Evolutionary conservation across 768 basidiomycete species (phyloP).

Genomic region (Pleurotus cornucopiae): DNA sequence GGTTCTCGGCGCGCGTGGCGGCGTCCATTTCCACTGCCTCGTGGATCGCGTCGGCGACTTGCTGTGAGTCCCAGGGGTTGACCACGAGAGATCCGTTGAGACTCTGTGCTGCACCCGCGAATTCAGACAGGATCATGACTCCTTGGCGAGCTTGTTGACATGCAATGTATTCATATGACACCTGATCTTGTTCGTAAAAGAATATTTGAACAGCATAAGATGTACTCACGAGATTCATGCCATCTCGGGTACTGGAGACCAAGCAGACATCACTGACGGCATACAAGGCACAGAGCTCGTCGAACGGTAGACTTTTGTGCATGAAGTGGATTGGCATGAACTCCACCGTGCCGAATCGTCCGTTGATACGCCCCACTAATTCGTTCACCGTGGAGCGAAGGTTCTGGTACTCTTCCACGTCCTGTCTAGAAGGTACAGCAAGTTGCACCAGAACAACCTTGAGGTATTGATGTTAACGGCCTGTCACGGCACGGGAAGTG

Average conservation of each 20-base stretch:
- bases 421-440: conserved; percentile 95
- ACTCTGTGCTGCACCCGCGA: conserved; percentile 95
- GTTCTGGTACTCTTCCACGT: conserved; percentile 99
- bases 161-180: conserved; percentile 98
- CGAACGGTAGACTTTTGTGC: conserved; percentile 91
- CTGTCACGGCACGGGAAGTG: not conserved
- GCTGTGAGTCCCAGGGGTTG: conserved; percentile 99
- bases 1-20: conserved; percentile 83
- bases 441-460: conserved; percentile 95
- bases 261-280: conserved; percentile 95
- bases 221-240: conserved; percentile 90
- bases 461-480: not conserved
- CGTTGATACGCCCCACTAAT: conserved; percentile 97
- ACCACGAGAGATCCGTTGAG: conserved; percentile 95
- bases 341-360: conserved; percentile 97
- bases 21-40: conserved; percentile 89
- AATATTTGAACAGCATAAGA: too few species aligned
- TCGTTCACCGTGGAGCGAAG: conserved; percentile 94
- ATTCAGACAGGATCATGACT: conserved; percentile 97
- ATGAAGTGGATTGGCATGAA: conserved; percentile 99
- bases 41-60: conserved; percentile 96
- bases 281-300: conserved; percentile 97
- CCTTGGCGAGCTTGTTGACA: conserved; percentile 92
- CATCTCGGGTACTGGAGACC: conserved; percentile 92
- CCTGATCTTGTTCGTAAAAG: conserved; percentile 38